Evolutionary conservation across 2,329 filamentous ascomycete genomes (phyloP).

Genomic region (Aureobasidium lini): DNA sequence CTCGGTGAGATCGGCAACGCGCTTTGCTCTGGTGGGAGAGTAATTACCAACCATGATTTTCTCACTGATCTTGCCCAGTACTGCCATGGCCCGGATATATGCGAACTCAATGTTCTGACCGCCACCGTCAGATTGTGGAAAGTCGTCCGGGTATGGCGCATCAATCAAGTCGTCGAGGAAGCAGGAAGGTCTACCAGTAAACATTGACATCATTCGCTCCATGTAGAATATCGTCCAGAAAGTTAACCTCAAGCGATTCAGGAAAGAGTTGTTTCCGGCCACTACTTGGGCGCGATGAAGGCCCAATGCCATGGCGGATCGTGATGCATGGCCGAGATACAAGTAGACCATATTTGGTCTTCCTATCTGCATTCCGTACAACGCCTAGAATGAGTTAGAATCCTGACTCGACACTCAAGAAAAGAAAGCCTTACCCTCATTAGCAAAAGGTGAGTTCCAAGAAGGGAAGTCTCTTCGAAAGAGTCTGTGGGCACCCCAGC

Average conservation of each 20-base stretch:
- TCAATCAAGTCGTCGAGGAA: slow-evolving; percentile 4
- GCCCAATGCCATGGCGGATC: slow-evolving; percentile 13
- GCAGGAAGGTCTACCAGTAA: slow-evolving; percentile 4
- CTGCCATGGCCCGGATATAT: slow-evolving; percentile 10
- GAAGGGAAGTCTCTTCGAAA: slow-evolving; percentile 9
- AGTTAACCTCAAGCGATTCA: neutral
- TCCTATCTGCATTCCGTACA: slow-evolving; percentile 12
- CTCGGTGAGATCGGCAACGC: neutral
- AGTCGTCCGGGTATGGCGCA: slow-evolving; percentile 5
- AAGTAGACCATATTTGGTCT: slow-evolving; percentile 7
- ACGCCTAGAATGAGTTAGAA: neutral
- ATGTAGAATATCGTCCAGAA: slow-evolving; percentile 13
- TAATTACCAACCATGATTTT: neutral
- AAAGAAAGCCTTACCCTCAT: neutral
- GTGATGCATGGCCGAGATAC: slow-evolving; percentile 7
- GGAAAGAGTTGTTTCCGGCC: neutral
- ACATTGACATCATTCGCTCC: slow-evolving; percentile 10
- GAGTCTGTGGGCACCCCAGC: slow-evolving; percentile 3
- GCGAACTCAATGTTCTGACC: neutral
- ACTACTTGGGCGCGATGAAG: slow-evolving; percentile 11
- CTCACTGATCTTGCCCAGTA: slow-evolving; percentile 2
- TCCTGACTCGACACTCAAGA: neutral
- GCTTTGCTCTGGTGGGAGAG: neutral
- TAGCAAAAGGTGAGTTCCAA: slow-evolving; percentile 7
- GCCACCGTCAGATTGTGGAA: neutral